Evolutionary conservation across 805 yeast genomes (phyloP), one percentile per base, ranked within the genome.

Genomic region (Clavispora vitiphila): DNA sequence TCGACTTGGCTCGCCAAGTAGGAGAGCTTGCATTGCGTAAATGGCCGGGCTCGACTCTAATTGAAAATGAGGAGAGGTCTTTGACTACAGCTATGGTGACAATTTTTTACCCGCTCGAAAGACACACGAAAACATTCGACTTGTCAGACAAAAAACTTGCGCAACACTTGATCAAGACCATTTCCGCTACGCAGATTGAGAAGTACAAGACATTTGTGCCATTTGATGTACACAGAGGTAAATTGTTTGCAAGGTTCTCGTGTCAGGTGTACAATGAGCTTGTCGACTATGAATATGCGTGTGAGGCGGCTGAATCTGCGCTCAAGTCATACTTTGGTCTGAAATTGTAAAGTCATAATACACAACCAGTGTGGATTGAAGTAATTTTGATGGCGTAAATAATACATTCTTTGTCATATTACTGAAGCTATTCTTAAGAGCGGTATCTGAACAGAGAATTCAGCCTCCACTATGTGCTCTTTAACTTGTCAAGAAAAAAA

Each of bases 251-350:
- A 26, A 69, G 91, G 46, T 75, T 80, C 47, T 73, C 82, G 41
- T 80, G 80, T 20, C 84, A 80, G 51, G 60, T 80, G 8, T 83
- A 80, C 57, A 74, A 78, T 46, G 83, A 79, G 35, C 48, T 74
- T 12, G 62, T 62, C 5, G 89, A 83, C 50, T 81, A 69, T 55
- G 62, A 64, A 23, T 57, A 61, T 37, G 82, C 78, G 4, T 27
- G 41, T 10, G 37, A 40, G 3, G 38, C 50, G 11, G 65, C 74
- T 20, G 62, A 65, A n/a, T 15, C 30, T 26, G 30, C 30, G 7
- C n/a, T 62, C 20, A 52, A 62, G 14, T 61, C 44, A 4, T 39
- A 19, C 34, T 35, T 42, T 15, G 18, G 16, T 9, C 8, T 14
- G 30, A 26, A 26, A 26, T 26, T 26, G 15, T 26, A 8, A 26